Conservation (phyloP, 2,329 filamentous ascomycete genomes). For the Cladophialophora psammophila region DNA sequence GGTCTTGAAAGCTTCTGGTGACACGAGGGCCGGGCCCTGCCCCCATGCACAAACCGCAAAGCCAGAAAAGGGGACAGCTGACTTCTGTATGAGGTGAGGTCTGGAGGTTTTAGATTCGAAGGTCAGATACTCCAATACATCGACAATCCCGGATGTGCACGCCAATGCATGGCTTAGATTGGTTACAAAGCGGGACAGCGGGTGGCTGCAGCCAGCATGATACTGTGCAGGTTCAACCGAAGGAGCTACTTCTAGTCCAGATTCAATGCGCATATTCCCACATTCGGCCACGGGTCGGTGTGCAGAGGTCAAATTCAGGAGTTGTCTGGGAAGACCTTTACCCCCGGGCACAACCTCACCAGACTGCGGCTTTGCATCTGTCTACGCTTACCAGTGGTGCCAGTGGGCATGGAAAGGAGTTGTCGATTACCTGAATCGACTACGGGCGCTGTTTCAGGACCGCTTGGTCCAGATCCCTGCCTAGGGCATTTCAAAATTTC, state of each 20-base stretch:
- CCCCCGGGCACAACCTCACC: not conserved
- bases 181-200: not conserved
- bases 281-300: not conserved
- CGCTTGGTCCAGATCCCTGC: not conserved
- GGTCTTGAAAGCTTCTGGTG: not conserved
- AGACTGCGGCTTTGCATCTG: not conserved
- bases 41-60: not conserved
- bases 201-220: not conserved
- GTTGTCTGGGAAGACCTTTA: not conserved
- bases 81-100: constrained; percentile 1
- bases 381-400: not conserved
- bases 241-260: not conserved
- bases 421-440: not conserved
- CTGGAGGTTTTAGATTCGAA: not conserved
- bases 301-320: not conserved
- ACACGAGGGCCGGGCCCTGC: not conserved
- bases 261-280: not conserved
- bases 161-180: not conserved
- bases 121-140: not conserved
- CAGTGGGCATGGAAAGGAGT: no score
- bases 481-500: constrained; percentile 3
- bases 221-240: not conserved
- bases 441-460: not conserved
- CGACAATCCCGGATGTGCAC: not conserved
- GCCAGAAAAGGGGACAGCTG: not conserved